phyloP scores from a whole-genome alignment of 345 rosid genomes.

The Salix viminalis region DNA sequence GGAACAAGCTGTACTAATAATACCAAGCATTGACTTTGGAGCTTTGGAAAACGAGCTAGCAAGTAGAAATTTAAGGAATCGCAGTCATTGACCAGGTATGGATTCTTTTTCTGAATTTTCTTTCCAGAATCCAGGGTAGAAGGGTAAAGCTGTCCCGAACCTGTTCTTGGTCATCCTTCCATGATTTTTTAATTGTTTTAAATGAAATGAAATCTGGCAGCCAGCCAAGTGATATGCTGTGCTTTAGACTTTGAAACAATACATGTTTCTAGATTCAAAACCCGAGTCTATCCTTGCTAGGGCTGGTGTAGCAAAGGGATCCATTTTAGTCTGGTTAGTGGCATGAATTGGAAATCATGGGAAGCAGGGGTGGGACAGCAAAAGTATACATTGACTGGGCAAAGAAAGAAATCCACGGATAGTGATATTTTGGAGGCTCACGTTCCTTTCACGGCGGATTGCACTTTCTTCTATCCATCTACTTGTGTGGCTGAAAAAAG shows the following conservation, averaged over 20 bases:
- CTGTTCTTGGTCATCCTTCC: neutral
- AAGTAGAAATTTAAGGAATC: neutral
- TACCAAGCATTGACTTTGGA: neutral
- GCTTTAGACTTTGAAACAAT: too few species aligned
- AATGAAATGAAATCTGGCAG: too few species aligned
- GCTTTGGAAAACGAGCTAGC: neutral
- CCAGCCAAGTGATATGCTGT: too few species aligned
- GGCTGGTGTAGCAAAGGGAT: too few species aligned
- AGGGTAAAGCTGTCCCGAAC: neutral
- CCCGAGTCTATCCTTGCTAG: too few species aligned
- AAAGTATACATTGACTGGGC: constrained; percentile 65
- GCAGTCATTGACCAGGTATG: neutral
- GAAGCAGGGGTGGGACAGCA: too few species aligned
- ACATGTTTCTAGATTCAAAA: too few species aligned
- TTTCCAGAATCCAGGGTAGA: neutral
- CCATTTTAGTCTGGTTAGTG: too few species aligned
- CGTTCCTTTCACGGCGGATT: neutral
- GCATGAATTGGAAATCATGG: too few species aligned
- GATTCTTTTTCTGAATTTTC: neutral
- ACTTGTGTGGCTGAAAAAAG: neutral
- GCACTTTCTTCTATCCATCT: neutral
- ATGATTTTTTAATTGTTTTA: too few species aligned
- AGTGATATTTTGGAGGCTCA: constrained; percentile 32
- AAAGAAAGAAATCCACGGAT: constrained; percentile 83
- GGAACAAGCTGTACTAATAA: neutral